A percentile compares a stretch with the other conserved stretches of the same genome.
Evolutionary conservation across 805 yeast genomes (phyloP).

Genomic region (Scheffersomyces ergatensis): DNA sequence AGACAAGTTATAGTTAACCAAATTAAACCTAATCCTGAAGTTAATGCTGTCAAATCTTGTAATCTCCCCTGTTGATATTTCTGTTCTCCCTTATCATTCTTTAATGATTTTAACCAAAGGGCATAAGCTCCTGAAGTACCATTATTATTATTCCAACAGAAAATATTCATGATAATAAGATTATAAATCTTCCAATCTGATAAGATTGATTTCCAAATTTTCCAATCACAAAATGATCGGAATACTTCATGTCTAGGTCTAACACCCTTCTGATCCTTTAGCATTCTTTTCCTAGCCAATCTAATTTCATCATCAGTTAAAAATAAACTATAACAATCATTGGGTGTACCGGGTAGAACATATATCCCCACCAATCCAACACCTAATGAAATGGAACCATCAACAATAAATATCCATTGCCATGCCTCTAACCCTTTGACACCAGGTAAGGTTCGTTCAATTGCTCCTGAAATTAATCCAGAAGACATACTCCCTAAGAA

Average conservation of each 20-base stretch:
- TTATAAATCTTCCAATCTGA: constrained; percentile 61
- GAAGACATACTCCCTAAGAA: constrained; percentile 60
- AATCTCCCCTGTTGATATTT: constrained; percentile 30
- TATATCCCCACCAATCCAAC: constrained; percentile 57
- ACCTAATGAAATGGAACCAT: constrained; percentile 56
- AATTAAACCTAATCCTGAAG: constrained; percentile 42
- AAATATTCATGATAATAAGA: constrained; percentile 50
- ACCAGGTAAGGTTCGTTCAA: constrained; percentile 47
- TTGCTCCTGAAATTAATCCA: constrained; percentile 60
- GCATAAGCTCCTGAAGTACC: constrained; percentile 42
- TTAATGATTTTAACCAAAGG: constrained; percentile 52
- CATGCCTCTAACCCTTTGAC: constrained; percentile 56
- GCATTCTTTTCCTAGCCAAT: constrained; percentile 27
- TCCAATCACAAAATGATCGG: constrained; percentile 36
- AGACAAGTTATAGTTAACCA: constrained; percentile 37
- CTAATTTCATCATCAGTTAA: constrained; percentile 35
- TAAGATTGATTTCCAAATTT: constrained; percentile 53
- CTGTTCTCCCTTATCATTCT: constrained; percentile 19
- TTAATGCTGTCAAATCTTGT: constrained; percentile 44
- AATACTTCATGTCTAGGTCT: constrained; percentile 18
- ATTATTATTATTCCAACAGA: constrained; percentile 64
- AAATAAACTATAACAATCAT: constrained; percentile 33
- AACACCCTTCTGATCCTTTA: constrained; percentile 17
- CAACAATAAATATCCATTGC: constrained; percentile 74
- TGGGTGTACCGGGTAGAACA: constrained; percentile 66